Evolutionary conservation across 768 basidiomycete species (phyloP), one percentile per base, ranked within the genome.

Genomic region (Mrakia blollopis): DNA sequence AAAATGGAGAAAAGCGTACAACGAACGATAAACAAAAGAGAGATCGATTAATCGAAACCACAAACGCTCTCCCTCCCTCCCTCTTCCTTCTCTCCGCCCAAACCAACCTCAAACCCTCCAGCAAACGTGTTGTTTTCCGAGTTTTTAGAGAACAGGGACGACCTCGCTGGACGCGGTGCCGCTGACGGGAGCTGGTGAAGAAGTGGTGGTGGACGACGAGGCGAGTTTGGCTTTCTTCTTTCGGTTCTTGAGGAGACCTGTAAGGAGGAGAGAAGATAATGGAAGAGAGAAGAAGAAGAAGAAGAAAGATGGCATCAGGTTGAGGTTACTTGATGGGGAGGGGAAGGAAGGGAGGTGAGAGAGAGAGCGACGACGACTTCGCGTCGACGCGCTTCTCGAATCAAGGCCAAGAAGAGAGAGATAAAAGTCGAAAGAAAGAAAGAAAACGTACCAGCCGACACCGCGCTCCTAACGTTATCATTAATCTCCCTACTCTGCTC

Each of bases 401-500:
- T n/a, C n/a, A n/a, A n/a, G n/a, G n/a, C n/a, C n/a, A n/a, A n/a
- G n/a, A n/a, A n/a, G n/a, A n/a, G n/a, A n/a, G n/a, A n/a, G 25
- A 39, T 1, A 16, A 57, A 7, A 18, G 3, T 6, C n/a, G 1
- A 52, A 68, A 39, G 18, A 16, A 35, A 41, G 37, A 10, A 72
- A 6, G 39, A 14, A 18, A 23, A 84, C 87, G 80, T 82, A 93
- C 93, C 96, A 52, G 88, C 88, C 67, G 90, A 87, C 18, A 99
- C 96, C 5, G 96, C 96, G 75, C 87, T 93, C 86, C 92, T 92
- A 39, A 98, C 95, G 79, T 87, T 89, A 79, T 96, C 94, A 2
- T 93, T 92, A 37, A 98, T 88, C 81, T 97, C 94, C 83, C 88
- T 86, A 80, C 90, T 94, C 85, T 96, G 90, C 82, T 98, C 94